Conservation (phyloP, 805 yeast species). For the Teunomyces atbi region DNA sequence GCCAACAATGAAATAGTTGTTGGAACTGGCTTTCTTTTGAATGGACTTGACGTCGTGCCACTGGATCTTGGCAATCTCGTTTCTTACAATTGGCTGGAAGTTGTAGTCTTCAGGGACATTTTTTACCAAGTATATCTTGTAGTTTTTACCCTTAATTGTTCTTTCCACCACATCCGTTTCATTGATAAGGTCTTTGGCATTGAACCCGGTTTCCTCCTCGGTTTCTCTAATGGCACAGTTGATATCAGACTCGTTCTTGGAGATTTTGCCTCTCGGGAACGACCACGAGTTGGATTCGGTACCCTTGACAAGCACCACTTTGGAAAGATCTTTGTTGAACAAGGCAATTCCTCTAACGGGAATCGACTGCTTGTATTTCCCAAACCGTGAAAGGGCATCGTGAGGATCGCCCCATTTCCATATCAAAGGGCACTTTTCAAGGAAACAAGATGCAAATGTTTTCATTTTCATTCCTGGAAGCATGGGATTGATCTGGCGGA, state of each 20-base stretch:
- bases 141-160: constrained; percentile 78
- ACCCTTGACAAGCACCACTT: constrained; percentile 79
- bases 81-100: constrained; percentile 82
- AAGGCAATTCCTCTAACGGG: constrained; percentile 97
- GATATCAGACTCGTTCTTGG: constrained; percentile 85
- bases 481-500: constrained; percentile 66
- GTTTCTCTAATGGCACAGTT: constrained; percentile 92
- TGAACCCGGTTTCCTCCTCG: constrained; percentile 90
- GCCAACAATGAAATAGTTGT: constrained; percentile 44
- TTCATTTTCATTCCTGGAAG: constrained; percentile 79
- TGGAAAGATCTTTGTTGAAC: constrained; percentile 66
- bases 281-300: constrained; percentile 83
- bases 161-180: constrained; percentile 78
- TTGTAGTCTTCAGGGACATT: constrained; percentile 72
- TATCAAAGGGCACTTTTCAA: constrained; percentile 68
- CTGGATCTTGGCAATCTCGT: constrained; percentile 79
- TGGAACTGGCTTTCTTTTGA: constrained; percentile 38
- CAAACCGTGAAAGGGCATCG: constrained; percentile 74
- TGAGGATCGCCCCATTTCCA: constrained; percentile 87
- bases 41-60: constrained; percentile 64
- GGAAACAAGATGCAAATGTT: constrained; percentile 64
- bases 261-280: constrained; percentile 95
- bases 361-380: constrained; percentile 80
- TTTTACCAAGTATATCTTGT: constrained; percentile 73
- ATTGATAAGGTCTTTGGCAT: constrained; percentile 64